Evolutionary conservation across 345 rosid species (phyloP), one percentile per base, ranked within the genome.

Genomic region (Carallia pectinifolia): DNA sequence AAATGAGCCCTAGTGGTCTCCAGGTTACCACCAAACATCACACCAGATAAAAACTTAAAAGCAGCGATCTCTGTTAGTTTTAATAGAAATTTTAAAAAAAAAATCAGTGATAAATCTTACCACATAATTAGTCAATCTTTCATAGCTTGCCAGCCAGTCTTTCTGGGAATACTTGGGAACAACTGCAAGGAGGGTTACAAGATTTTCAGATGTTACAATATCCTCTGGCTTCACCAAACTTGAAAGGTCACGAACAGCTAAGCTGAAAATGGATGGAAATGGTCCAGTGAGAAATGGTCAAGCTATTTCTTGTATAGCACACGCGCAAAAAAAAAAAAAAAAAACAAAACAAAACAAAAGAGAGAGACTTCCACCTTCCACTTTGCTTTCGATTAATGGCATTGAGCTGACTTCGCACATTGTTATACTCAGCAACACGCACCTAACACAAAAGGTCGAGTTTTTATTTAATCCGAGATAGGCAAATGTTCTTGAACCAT

Each of bases 211-310:
- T 36, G 72, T 61, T 50, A 96, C 62, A 69, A 96, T 84, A 83
- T 96, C 98, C 77, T 86, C 96, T 37, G 93, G 90, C 79, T 96
- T 92, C 71, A 96, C 99, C 75, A 92, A 76, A 86, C 76, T 85
- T 56, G 99, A 92, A 64, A 92, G 91, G 84, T 96, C 99, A 79
- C 99, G 95, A 74, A 96, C 98, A 76, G 99, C 98, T 84, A 96
- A 88, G 87, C 99, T 96, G 94, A 76, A 77, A 76, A 50, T 61
- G 53, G 64, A 50, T 61, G 53, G 64, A 6, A 76, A 71, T n/a
- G 62, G 71, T 68, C 80, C 76, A 68, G 65, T 37, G 65, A 61
- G 53, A 36, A 68, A 64, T 8, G 15, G 3, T 44, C 3, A 44
- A 44, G 5, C 1, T 10, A 44, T 13, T 44, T 44, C 17, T 44